Conservation (phyloP, 768 basidiomycete species). For the Hygrophoropsis aurantiaca region DNA sequence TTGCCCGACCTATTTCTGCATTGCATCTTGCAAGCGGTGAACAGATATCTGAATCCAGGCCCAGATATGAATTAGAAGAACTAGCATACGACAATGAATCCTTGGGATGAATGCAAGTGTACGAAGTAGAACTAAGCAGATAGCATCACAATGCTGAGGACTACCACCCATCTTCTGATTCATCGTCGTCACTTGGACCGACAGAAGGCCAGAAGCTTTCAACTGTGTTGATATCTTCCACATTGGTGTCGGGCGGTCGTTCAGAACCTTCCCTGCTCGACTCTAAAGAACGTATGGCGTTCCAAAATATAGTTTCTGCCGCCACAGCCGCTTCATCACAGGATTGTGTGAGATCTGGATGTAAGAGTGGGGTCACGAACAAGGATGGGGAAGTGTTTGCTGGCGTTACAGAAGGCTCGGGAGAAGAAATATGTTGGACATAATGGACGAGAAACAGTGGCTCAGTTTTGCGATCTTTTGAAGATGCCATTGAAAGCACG, state of each 20-base stretch:
- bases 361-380: conserved; percentile 24
- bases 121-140: not conserved
- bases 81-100: no score
- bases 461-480: conserved; percentile 12
- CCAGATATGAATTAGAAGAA: no score
- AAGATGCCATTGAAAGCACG: conserved; percentile 29
- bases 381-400: conserved; percentile 7
- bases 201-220: not conserved
- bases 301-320: conserved; percentile 62
- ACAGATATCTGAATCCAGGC: no score
- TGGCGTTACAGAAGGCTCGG: not conserved
- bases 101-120: not conserved
- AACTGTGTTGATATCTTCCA: not conserved
- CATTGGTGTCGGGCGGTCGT: no score
- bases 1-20: not conserved
- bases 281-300: conserved; percentile 33
- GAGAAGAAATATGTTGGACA: conserved; percentile 37
- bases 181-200: not conserved
- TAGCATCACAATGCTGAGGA: not conserved
- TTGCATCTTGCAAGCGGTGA: no score
- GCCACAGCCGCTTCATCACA: conserved; percentile 55
- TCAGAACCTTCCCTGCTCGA: no score
- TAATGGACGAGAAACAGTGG: conserved; percentile 59
- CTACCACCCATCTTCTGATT: not conserved
- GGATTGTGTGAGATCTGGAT: conserved; percentile 45